Evolutionary conservation across 2,329 filamentous ascomycete species (phyloP), one percentile per base, ranked within the genome.

Genomic region (Emmonsiellopsis sp.): DNA sequence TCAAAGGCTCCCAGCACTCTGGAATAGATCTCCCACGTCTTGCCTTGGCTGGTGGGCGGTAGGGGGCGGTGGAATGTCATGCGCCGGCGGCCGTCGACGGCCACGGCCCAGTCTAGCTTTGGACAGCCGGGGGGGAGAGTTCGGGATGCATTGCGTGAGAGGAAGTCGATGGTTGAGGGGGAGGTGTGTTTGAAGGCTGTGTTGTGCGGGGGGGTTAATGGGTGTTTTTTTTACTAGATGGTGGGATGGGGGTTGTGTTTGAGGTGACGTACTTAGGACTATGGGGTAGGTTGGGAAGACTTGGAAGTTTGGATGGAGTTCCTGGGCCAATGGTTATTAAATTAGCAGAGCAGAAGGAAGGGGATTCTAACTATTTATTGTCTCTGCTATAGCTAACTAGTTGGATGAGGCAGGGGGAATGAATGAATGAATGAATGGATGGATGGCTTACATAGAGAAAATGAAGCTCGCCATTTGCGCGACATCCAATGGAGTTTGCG

Each of bases 221-320:
- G 10, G n/a, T 11, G 34, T 17, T 34, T n/a, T 10, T 13, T 27
- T 34, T 27, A 7, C 32, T 6, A 32, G 13, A 33, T 14, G 14
- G 39, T 42, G 39, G 14, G 4, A 42, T 3, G 39, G 39, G 11
- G 39, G 14, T 42, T 13, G 3, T 13, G 39, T 3, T 13, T 13
- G 21, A 39, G 66, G 32, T 33, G 47, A 65, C 80, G 65, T 74
- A 86, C 83, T 83, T 43, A 94, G 82, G 63, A 93, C 82, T 59
- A 92, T 79, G 17, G 88, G 82, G 70, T 94, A 94, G 40, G 90
- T 95, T n/a, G 91, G 91, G 71, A 95, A 95, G 63, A 88, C 86
- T 57, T 86, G 73, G 68, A 95, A 95, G 54, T 86, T 79, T 47
- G 89, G 88, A 68, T 95, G 85, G 51, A 94, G 81, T 73, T 95